Evolutionary conservation across 2,329 filamentous ascomycete genomes (phyloP).

Genomic region (Mycocentrospora acerina): DNA sequence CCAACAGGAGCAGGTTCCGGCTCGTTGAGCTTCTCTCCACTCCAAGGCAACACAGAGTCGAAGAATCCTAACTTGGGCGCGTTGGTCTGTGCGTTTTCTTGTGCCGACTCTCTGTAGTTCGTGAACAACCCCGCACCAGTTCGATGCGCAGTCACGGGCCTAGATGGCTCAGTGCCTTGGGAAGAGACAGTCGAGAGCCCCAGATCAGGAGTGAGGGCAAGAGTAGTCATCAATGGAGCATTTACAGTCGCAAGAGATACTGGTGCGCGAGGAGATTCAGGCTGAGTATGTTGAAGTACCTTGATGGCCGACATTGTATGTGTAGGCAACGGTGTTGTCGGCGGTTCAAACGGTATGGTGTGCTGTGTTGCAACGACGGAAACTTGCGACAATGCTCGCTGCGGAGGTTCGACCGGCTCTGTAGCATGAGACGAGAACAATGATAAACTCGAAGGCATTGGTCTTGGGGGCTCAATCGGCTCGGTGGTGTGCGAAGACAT

Average conservation of each 20-base stretch:
- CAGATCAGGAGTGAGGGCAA: conserved; percentile 15
- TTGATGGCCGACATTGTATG: conserved; percentile 30
- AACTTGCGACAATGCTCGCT: conserved; percentile 16
- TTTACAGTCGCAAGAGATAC: conserved; percentile 34
- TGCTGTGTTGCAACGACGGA: conserved; percentile 29
- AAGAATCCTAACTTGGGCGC: conserved; percentile 42
- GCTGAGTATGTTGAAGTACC: conserved; percentile 33
- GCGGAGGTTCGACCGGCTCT: conserved; percentile 23
- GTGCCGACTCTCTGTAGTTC: conserved; percentile 11
- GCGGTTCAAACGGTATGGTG: conserved; percentile 29
- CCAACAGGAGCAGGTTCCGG: conserved; percentile 1
- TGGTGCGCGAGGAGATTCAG: conserved; percentile 38
- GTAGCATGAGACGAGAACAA: conserved; percentile 18
- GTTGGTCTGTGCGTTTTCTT: conserved; percentile 23
- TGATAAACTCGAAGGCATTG: conserved; percentile 16
- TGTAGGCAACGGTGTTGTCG: conserved; percentile 4
- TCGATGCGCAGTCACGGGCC: conserved; percentile 35
- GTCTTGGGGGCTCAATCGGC: conserved; percentile 12
- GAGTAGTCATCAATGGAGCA: conserved; percentile 33
- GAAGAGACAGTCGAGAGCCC: conserved; percentile 29
- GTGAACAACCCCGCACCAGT: conserved; percentile 11
- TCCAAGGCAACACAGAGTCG: conserved; percentile 49
- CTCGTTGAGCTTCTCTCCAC: conserved; percentile 33
- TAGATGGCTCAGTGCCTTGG: conserved; percentile 35
- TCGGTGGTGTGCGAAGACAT: conserved; percentile 27